phyloP scores from a whole-genome alignment of 1,139 yeast genomes.

The Kurtzmaniella natalensis region DNA sequence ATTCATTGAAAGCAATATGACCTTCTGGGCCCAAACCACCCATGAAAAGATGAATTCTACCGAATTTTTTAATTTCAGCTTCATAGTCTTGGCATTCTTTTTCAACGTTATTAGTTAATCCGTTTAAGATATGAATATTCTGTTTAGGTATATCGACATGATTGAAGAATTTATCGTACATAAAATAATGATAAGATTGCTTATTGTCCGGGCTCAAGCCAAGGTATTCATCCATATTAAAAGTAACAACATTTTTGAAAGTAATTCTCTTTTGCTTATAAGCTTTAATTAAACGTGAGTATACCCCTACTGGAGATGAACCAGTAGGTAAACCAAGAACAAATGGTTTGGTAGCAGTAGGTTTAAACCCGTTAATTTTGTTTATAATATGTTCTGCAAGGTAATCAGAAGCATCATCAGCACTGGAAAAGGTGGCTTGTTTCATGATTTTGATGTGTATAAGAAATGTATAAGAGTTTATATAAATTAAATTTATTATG shows the following conservation, averaged over 20 bases:
- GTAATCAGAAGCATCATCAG: conserved; percentile 45
- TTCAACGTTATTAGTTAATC: conserved; percentile 43
- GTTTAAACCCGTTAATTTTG: conserved; percentile 42
- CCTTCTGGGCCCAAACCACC: conserved; percentile 68
- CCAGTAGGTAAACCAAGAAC: conserved; percentile 65
- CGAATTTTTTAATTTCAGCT: conserved; percentile 43
- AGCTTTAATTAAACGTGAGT: conserved; percentile 43
- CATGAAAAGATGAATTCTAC: conserved; percentile 52
- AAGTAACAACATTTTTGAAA: conserved; percentile 54
- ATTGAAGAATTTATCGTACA: conserved; percentile 55
- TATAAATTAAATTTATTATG: too few species aligned
- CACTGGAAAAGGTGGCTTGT: conserved; percentile 35
- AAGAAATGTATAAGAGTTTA: too few species aligned
- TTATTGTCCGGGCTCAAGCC: conserved; percentile 45
- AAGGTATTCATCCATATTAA: conserved; percentile 61
- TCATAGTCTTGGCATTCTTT: conserved; percentile 51
- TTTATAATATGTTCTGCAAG: conserved; percentile 48
- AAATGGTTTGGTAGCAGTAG: conserved; percentile 48
- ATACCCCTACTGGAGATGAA: conserved; percentile 60
- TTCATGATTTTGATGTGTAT: too few species aligned
- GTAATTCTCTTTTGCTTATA: conserved; percentile 42
- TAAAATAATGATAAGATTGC: conserved; percentile 59
- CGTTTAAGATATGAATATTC: conserved; percentile 55
- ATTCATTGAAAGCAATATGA: conserved; percentile 61
- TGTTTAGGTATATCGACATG: conserved; percentile 53